phyloP scores from a whole-genome alignment of 2,329 filamentous ascomycete species.

The Penicillium vulpinum region DNA sequence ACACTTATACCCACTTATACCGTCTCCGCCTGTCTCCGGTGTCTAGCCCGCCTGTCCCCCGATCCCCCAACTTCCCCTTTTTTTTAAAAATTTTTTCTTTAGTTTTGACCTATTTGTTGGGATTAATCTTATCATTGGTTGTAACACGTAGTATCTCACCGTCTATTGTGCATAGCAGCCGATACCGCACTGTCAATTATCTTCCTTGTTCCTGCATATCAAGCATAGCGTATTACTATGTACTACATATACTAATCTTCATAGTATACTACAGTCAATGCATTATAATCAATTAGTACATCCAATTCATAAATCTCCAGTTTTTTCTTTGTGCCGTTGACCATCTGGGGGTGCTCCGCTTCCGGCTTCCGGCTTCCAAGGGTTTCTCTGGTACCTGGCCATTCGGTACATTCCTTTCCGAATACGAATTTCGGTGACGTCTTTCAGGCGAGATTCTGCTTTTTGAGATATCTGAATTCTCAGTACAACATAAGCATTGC shows the following conservation, averaged over 20 bases:
- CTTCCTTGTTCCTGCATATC: neutral
- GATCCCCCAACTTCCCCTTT: conserved; percentile 5
- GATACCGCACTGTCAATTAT: neutral
- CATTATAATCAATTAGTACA: neutral
- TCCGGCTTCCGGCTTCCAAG: neutral
- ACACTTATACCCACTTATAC: conserved; percentile 6
- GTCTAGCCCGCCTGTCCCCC: neutral
- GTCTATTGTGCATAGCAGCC: neutral
- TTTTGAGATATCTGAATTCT: neutral
- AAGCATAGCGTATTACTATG: neutral
- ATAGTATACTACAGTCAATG: neutral
- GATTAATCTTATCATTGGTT: neutral
- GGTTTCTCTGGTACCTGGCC: neutral
- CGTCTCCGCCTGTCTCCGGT: conserved; percentile 5
- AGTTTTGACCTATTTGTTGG: neutral
- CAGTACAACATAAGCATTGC: neutral
- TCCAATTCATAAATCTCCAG: neutral
- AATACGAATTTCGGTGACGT: neutral
- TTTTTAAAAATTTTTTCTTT: neutral
- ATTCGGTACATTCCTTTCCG: neutral
- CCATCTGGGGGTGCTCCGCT: conserved; percentile 2
- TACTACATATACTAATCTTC: neutral
- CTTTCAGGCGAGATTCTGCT: neutral
- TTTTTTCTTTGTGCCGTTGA: neutral
- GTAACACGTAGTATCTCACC: neutral